A percentile compares a stretch with the other conserved stretches of the same genome.
Conservation (phyloP, 2,329 filamentous ascomycete species). For the Aspergillus niger region DNA sequence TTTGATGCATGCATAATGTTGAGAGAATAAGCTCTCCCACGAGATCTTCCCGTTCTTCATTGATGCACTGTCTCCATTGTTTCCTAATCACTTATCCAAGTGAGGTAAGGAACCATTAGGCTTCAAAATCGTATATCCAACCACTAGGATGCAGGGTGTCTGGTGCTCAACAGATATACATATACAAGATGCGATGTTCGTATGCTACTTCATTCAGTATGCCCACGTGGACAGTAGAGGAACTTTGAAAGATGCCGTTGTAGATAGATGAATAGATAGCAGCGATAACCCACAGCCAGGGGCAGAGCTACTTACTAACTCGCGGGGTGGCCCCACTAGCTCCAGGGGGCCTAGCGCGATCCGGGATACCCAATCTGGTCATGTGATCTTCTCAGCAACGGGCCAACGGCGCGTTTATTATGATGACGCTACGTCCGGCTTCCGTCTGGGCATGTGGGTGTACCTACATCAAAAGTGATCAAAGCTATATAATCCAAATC, state of each 20-base stretch:
- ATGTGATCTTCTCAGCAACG: not conserved
- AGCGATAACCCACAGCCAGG: not conserved
- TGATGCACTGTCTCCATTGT: not conserved
- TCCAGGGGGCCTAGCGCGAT: not conserved
- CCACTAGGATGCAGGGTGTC: too few species aligned
- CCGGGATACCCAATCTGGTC: not conserved
- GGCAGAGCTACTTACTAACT: not conserved
- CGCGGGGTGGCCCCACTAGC: not conserved
- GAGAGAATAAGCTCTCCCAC: not conserved
- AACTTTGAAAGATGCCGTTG: not conserved
- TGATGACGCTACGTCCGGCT: not conserved
- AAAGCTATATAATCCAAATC: not conserved
- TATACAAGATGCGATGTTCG: too few species aligned
- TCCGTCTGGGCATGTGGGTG: not conserved
- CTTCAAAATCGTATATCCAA: too few species aligned
- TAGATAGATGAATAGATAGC: not conserved
- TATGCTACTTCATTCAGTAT: too few species aligned
- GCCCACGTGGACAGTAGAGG: too few species aligned
- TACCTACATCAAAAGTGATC: not conserved
- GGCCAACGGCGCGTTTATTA: conserved; percentile 2
- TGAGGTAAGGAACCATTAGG: not conserved
- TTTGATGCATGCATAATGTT: not conserved
- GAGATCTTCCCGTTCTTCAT: not conserved
- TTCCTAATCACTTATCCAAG: not conserved
- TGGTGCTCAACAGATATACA: too few species aligned